These are phyloP conservation scores for Tuber indicum DNA, from an alignment of 495 filamentous ascomycete species.

Conservation along the genomic window DNA sequence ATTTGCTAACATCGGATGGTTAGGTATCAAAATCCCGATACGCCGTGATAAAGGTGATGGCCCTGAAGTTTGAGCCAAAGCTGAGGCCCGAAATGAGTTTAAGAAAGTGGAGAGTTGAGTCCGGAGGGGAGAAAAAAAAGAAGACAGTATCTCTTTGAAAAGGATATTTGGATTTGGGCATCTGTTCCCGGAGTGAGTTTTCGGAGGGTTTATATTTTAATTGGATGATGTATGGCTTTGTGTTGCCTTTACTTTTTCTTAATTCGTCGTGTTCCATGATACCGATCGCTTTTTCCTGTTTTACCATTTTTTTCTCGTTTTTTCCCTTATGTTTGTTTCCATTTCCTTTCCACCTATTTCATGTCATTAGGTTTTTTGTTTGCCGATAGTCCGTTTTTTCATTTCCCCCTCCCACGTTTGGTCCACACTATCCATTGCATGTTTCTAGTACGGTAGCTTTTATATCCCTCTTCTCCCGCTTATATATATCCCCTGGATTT, in stretches of 20 bases:
- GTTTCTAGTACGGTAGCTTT: background rate
- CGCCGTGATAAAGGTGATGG: slow-evolving; percentile 41
- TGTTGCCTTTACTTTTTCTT: slow-evolving; percentile 30
- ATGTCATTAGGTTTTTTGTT: slow-evolving; percentile 7
- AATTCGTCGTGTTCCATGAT: slow-evolving; percentile 23
- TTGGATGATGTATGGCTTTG: slow-evolving; percentile 38
- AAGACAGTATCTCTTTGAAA: slow-evolving; percentile 11
- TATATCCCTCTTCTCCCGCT: background rate
- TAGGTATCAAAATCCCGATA: slow-evolving; percentile 43
- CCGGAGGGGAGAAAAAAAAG: background rate
- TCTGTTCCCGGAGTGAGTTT: slow-evolving; percentile 34
- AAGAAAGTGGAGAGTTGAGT: background rate
- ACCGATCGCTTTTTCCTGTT: slow-evolving; percentile 9
- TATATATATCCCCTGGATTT: background rate
- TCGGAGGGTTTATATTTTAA: slow-evolving; percentile 38
- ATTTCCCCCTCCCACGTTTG: background rate
- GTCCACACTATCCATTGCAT: background rate
- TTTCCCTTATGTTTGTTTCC: background rate
- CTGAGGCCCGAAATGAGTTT: background rate
- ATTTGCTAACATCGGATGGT: slow-evolving; percentile 12
- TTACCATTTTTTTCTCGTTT: slow-evolving; percentile 12
- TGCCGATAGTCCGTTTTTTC: background rate
- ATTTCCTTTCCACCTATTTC: slow-evolving; percentile 11
- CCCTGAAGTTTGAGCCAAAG: slow-evolving; percentile 27
- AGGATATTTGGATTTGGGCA: slow-evolving; percentile 29